These are phyloP conservation scores for Trichoderma sp. DNA, from an alignment of 2,329 filamentous ascomycete genomes.

Conservation along the genomic window DNA sequence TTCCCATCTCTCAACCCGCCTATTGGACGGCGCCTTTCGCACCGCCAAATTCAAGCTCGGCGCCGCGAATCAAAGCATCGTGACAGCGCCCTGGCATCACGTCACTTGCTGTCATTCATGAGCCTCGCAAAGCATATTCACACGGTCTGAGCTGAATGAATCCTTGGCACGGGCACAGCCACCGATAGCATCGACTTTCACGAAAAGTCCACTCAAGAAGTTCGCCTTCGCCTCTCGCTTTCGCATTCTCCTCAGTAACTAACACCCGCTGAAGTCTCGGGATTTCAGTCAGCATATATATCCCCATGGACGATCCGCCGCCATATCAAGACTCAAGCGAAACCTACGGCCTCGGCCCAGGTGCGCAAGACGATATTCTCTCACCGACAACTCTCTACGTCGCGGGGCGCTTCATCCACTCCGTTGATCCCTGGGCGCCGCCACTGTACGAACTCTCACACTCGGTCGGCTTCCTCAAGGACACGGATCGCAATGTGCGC, in stretches of 20 bases:
- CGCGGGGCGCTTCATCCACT: constrained; percentile 39
- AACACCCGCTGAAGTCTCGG: background rate
- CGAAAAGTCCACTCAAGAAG: background rate
- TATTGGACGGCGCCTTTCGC: background rate
- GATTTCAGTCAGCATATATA: background rate
- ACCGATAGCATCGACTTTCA: background rate
- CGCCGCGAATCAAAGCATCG: background rate
- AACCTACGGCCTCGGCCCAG: background rate
- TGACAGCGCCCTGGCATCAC: background rate
- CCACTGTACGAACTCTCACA: constrained; percentile 42
- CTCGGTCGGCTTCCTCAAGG: constrained; percentile 35
- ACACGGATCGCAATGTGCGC: constrained; percentile 35
- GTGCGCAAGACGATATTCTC: constrained; percentile 23
- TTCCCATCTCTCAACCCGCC: background rate
- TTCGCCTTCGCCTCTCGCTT: background rate
- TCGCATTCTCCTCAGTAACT: background rate
- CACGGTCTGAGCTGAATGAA: background rate
- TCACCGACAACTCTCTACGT: constrained; percentile 37
- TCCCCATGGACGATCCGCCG: constrained; percentile 7
- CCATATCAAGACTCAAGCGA: background rate
- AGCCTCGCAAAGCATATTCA: background rate
- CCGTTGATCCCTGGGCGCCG: constrained; percentile 30
- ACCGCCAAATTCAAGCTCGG: background rate
- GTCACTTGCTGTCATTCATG: background rate
- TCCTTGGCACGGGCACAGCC: background rate